These are phyloP conservation scores for Anthoceros angustus DNA, from an alignment of 225 moss, liverwort and hornwort species.

Conservation along the genomic window DNA sequence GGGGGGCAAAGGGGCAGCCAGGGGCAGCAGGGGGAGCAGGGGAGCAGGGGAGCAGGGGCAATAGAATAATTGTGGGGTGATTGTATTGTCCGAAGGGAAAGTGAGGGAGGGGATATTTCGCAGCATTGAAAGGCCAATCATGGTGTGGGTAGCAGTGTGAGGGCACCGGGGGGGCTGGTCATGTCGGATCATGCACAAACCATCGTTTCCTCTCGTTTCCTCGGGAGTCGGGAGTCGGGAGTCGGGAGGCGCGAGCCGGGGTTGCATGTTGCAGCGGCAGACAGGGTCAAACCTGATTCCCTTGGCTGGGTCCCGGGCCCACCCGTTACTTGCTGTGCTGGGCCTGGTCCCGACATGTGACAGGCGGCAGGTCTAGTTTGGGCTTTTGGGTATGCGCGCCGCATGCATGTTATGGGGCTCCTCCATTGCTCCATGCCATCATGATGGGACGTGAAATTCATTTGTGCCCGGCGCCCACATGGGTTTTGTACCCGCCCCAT, in stretches of 20 bases:
- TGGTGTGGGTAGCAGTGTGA: neutral
- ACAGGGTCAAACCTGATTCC: slow-evolving; percentile 1
- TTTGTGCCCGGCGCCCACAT: no score
- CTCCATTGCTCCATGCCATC: no score
- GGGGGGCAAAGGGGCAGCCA: neutral
- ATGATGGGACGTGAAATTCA: no score
- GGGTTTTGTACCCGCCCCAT: no score
- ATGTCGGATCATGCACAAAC: no score
- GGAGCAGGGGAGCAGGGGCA: neutral
- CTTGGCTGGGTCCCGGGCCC: neutral
- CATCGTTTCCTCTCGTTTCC: no score
- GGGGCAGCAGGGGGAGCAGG: neutral
- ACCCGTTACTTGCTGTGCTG: neutral
- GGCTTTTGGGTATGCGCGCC: no score
- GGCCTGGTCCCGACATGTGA: neutral
- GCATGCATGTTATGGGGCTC: no score
- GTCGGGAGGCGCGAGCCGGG: no score
- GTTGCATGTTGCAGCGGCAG: no score
- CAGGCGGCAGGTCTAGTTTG: neutral
- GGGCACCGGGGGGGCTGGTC: no score
- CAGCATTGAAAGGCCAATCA: slow-evolving; percentile 2
- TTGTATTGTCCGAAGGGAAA: slow-evolving; percentile 2
- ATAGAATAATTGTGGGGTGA: neutral
- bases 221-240: no score
- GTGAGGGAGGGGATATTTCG: neutral